Conservation (phyloP, 345 rosid genomes). For the Turritis glabra region DNA sequence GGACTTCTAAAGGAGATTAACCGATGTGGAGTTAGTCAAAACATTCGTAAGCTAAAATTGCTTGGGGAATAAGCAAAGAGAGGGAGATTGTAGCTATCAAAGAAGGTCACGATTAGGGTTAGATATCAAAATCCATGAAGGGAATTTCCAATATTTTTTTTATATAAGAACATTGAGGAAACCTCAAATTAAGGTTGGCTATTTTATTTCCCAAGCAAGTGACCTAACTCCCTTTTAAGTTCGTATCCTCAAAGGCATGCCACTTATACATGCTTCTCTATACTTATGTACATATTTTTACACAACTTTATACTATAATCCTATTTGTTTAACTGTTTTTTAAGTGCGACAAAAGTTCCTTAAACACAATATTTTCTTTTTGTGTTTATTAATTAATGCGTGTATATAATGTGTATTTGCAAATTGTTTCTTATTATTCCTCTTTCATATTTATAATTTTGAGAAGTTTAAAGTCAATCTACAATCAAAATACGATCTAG, state of each 20-base stretch:
- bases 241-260: conserved; percentile 42
- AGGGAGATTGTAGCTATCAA: conserved; percentile 39
- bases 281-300: not conserved
- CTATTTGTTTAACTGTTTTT: not conserved
- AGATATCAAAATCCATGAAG: conserved; percentile 41
- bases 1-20: conserved; percentile 10
- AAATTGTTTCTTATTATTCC: not conserved
- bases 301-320: not conserved
- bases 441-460: conserved; percentile 2
- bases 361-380: not conserved
- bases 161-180: conserved; percentile 6
- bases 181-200: conserved; percentile 25
- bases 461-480: not conserved
- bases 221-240: conserved; percentile 33
- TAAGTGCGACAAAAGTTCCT: not conserved
- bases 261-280: conserved; percentile 17
- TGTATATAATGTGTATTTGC: not conserved
- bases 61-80: conserved; percentile 36
- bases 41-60: conserved; percentile 28
- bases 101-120: conserved; percentile 39
- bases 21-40: conserved; percentile 34
- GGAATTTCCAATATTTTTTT: not conserved
- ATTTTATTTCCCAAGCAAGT: conserved; percentile 39
- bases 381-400: not conserved
- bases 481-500: conserved; percentile 20